Evolutionary conservation across 306 rosid species (phyloP).

Genomic region (Cicer arietinum): DNA sequence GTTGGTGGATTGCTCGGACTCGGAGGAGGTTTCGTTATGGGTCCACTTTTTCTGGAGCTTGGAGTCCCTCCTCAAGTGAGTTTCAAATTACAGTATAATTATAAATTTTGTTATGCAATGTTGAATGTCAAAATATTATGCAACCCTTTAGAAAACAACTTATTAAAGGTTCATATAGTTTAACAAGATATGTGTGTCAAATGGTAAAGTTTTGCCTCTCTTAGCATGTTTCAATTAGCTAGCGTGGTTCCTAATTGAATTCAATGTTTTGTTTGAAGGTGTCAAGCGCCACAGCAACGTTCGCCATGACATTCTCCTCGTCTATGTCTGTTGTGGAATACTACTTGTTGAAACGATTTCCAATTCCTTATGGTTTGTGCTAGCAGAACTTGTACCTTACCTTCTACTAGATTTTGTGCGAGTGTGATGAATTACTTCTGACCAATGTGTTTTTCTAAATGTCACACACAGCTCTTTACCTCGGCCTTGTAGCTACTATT

Average conservation of each 20-base stretch:
- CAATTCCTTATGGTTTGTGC: constrained; percentile 79
- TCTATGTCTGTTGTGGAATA: constrained; percentile 98
- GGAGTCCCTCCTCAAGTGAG: constrained; percentile 94
- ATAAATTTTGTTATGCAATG: background rate
- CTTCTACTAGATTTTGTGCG: background rate
- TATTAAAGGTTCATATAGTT: too few relatives aligned
- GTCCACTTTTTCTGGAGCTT: constrained; percentile 87
- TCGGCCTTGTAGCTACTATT: constrained; percentile 64
- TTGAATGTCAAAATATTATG: too few relatives aligned
- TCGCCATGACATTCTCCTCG: constrained; percentile 93
- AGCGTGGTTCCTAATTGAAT: background rate
- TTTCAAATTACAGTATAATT: constrained; percentile 1
- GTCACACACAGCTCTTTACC: constrained; percentile 69
- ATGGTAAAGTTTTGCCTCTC: background rate
- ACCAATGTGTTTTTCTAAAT: constrained; percentile 26
- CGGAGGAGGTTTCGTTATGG: constrained; percentile 98
- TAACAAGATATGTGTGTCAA: too few relatives aligned
- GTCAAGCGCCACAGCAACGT: constrained; percentile 93
- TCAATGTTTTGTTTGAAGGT: constrained; percentile 61
- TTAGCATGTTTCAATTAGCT: background rate
- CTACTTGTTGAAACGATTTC: constrained; percentile 85
- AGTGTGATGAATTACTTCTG: background rate
- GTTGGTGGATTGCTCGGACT: constrained; percentile 94
- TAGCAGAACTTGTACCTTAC: background rate
- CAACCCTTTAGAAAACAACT: too few relatives aligned